Evolutionary conservation across 257 asterid species (phyloP).

Genomic region (Lycium ferocissimum): DNA sequence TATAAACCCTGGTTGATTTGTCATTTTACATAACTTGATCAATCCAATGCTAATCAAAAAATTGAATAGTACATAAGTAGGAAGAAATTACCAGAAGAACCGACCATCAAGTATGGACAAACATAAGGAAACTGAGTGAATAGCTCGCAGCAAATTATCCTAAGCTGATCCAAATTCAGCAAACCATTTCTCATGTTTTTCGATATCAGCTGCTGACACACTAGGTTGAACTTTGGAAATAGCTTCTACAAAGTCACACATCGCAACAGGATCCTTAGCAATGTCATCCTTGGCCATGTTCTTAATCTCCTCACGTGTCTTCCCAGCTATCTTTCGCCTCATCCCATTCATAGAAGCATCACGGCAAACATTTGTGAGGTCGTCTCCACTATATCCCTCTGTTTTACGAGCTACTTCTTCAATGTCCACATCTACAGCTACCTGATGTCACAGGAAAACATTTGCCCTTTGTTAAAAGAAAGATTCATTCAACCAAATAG

Average conservation of each 20-base stretch:
- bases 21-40: constrained; percentile 21
- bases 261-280: constrained; percentile 87
- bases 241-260: constrained; percentile 96
- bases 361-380: constrained; percentile 90
- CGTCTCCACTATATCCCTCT: constrained; percentile 99
- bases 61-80: neutral
- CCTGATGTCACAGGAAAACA: constrained; percentile 44
- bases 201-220: constrained; percentile 92
- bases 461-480: neutral
- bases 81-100: neutral
- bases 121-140: neutral
- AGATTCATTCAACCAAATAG: constrained; percentile 7
- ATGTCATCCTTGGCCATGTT: constrained; percentile 94
- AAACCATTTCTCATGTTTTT: constrained; percentile 93
- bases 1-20: neutral
- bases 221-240: constrained; percentile 90
- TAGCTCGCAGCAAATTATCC: neutral
- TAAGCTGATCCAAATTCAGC: constrained; percentile 92
- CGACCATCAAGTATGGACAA: constrained; percentile 14
- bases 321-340: constrained; percentile 88
- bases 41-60: neutral
- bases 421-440: constrained; percentile 89
- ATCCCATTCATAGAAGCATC: constrained; percentile 94
- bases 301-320: constrained; percentile 85
- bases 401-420: constrained; percentile 93